Evolutionary conservation across 495 filamentous ascomycete species (phyloP).

Genomic region (Daldinia grandis): DNA sequence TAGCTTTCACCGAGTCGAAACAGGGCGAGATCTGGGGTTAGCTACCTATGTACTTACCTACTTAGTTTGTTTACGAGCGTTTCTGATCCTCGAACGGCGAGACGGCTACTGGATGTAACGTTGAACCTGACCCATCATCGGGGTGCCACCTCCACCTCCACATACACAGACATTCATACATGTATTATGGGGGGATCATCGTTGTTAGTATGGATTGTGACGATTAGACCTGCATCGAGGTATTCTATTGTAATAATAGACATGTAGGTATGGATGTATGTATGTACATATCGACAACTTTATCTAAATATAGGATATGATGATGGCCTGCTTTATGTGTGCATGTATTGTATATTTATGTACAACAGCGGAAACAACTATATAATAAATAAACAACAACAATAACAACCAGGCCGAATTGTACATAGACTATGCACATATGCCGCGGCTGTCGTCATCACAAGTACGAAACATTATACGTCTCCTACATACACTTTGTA

Average conservation of each 20-base stretch:
- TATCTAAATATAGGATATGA: not conserved
- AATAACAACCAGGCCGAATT: not conserved
- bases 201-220: not conserved
- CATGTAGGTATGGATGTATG: too few species aligned
- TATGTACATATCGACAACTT: not conserved
- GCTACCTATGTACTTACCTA: too few species aligned
- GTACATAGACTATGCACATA: not conserved
- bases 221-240: not conserved
- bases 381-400: not conserved
- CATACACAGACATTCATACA: not conserved
- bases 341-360: not conserved
- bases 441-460: constrained; percentile 2
- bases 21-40: not conserved
- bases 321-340: not conserved
- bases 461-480: not conserved
- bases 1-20: not conserved
- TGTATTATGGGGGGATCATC: not conserved
- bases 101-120: not conserved
- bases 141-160: not conserved
- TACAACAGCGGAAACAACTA: not conserved
- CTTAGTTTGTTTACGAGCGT: not conserved
- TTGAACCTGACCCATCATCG: not conserved
- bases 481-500: not conserved
- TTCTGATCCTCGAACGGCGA: not conserved
- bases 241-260: not conserved